phyloP scores from a whole-genome alignment of 2,329 filamentous ascomycete species.

The Ophiostoma sp. region DNA sequence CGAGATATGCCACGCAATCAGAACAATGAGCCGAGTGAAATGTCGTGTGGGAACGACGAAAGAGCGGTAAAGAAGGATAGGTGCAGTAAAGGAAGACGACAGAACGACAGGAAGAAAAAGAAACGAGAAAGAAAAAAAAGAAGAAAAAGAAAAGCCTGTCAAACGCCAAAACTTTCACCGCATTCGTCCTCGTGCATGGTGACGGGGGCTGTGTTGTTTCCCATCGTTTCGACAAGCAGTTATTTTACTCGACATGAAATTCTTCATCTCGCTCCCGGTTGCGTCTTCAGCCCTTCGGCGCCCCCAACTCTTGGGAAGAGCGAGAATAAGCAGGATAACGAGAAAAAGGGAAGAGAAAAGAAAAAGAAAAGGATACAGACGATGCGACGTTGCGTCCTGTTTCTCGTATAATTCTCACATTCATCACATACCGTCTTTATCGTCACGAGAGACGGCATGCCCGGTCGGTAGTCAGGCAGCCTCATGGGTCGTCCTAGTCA shows the following conservation, averaged over 20 bases:
- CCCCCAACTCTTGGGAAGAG: neutral
- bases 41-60: neutral
- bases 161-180: neutral
- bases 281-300: neutral
- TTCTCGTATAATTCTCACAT: neutral
- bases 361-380: neutral
- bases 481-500: neutral
- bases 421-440: neutral
- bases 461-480: neutral
- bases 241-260: neutral
- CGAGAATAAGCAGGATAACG: neutral
- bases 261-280: neutral
- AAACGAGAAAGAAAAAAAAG: neutral
- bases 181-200: slow-evolving; percentile 10
- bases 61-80: neutral
- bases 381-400: neutral
- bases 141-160: neutral
- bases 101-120: neutral
- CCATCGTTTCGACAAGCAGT: neutral
- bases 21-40: neutral
- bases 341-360: neutral
- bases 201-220: neutral
- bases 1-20: neutral
- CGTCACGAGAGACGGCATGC: neutral
- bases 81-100: neutral